These are phyloP conservation scores for Centaurea solstitialis DNA, from an alignment of 129 eudicot species.

Conservation along the genomic window DNA sequence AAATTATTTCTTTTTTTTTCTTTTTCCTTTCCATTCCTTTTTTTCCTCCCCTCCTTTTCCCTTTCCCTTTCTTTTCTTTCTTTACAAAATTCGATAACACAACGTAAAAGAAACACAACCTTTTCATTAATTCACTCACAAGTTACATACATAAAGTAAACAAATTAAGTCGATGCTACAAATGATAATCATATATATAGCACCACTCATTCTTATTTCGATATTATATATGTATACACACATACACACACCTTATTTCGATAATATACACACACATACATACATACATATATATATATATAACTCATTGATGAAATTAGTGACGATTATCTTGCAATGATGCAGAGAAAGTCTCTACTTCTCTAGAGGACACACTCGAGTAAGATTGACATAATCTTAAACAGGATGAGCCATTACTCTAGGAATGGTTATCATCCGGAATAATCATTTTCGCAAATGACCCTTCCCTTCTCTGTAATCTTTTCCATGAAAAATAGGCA, in stretches of 20 bases:
- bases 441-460: constrained; percentile 17
- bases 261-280: neutral
- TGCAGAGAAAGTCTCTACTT: neutral
- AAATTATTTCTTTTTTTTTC: too few relatives aligned
- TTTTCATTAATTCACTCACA: too few relatives aligned
- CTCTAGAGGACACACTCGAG: constrained; percentile 33
- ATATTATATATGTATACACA: neutral
- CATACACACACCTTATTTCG: too few relatives aligned
- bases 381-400: constrained; percentile 54
- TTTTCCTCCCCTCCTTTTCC: too few relatives aligned
- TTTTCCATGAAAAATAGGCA: constrained; percentile 28
- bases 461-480: constrained; percentile 40
- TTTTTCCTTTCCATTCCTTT: too few relatives aligned
- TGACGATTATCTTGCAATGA: neutral
- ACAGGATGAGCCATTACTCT: constrained; percentile 43
- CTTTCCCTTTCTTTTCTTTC: too few relatives aligned
- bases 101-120: too few relatives aligned
- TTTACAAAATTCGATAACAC: too few relatives aligned
- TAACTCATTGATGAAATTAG: neutral
- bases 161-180: neutral
- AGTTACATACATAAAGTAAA: neutral
- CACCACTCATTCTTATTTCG: neutral
- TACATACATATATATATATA: too few relatives aligned
- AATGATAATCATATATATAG: neutral
- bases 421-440: constrained; percentile 24